These are phyloP conservation scores for Pseudopediastrum boryanum DNA, from an alignment of 139 green algal genomes.

Conservation along the genomic window DNA sequence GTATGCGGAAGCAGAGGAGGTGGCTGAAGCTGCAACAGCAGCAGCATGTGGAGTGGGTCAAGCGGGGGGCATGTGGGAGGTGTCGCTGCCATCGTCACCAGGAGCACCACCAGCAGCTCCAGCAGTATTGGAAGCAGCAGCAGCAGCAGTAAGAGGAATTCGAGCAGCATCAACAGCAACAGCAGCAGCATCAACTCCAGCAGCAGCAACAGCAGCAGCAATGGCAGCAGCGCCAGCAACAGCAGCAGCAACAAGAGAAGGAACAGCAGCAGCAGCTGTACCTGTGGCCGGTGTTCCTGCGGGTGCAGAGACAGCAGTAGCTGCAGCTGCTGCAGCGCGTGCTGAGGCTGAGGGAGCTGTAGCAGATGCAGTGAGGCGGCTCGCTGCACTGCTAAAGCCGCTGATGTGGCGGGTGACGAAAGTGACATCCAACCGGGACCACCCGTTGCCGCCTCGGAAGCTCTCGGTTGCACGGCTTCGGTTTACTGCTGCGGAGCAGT, in stretches of 20 bases:
- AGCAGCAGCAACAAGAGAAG: constrained; percentile 1
- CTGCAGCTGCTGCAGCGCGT: too few relatives aligned
- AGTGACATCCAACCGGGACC: constrained; percentile 50
- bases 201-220: neutral
- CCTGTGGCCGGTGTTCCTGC: too few relatives aligned
- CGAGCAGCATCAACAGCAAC: neutral
- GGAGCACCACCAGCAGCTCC: too few relatives aligned
- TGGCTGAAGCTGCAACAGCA: too few relatives aligned
- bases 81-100: too few relatives aligned
- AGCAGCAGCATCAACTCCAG: constrained; percentile 4
- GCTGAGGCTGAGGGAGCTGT: constrained; percentile 18
- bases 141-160: neutral
- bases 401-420: constrained; percentile 86
- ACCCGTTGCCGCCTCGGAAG: constrained; percentile 57
- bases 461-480: constrained; percentile 48
- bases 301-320: too few relatives aligned
- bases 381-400: constrained; percentile 61
- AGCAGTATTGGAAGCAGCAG: constrained; percentile 1
- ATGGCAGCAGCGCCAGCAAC: neutral
- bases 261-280: constrained; percentile 24
- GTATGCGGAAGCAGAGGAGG: too few relatives aligned
- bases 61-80: too few relatives aligned
- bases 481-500: constrained; percentile 53
- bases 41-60: too few relatives aligned
- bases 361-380: constrained; percentile 33